Conservation (phyloP, 768 basidiomycete species). For the Tubosaeta sp. region DNA sequence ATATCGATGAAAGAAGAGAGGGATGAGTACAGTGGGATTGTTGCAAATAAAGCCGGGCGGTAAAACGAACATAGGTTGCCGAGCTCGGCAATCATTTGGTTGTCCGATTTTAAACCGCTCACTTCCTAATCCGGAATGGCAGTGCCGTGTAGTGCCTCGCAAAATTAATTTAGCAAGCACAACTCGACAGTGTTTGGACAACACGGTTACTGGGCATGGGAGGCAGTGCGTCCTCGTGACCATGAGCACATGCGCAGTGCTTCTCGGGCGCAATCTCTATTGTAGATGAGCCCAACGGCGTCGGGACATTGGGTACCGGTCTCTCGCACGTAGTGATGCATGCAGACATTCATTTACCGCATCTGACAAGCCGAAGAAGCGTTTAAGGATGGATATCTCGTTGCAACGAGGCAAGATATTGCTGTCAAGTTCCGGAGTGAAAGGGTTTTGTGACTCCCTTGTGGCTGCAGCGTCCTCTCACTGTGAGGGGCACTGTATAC, state of each 20-base stretch:
- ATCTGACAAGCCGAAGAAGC: too few species aligned
- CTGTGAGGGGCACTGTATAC: too few species aligned
- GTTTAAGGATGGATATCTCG: conserved; percentile 27
- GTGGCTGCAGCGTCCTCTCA: conserved; percentile 73
- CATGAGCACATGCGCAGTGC: conserved; percentile 14
- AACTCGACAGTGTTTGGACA: conserved; percentile 15
- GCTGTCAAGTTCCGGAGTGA: conserved; percentile 34
- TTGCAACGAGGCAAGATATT: conserved; percentile 59
- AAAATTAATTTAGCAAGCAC: conserved; percentile 20
- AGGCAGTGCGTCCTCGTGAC: conserved; percentile 23
- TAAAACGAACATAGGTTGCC: conserved; percentile 35
- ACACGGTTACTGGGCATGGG: conserved; percentile 11
- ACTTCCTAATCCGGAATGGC: conserved; percentile 25
- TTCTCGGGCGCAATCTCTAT: conserved; percentile 19
- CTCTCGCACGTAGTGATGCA: neutral
- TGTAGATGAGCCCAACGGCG: neutral
- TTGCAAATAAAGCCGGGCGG: conserved; percentile 39
- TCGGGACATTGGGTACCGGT: neutral
- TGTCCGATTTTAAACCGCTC: conserved; percentile 34
- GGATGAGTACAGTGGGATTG: conserved; percentile 33
- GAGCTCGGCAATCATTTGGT: conserved; percentile 34
- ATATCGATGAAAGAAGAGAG: conserved; percentile 30
- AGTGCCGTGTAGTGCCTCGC: conserved; percentile 18
- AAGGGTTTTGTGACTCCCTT: conserved; percentile 11
- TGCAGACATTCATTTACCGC: neutral